Conservation (phyloP, 257 asterid species). For the Euphrasia confusa region DNA sequence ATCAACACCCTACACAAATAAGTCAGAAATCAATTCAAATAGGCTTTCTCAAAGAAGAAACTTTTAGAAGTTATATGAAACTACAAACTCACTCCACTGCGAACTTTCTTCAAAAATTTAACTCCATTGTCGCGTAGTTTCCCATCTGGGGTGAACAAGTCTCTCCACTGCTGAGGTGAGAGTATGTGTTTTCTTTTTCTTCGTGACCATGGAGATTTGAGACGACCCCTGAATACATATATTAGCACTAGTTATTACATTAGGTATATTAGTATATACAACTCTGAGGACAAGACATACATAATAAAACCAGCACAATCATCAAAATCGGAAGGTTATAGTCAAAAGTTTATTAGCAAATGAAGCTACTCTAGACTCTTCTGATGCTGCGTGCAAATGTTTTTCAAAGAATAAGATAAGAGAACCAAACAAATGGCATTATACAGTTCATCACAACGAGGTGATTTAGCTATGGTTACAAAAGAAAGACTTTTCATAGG, state of each 20-base stretch:
- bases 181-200: slow-evolving; percentile 77
- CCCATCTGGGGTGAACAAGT: slow-evolving; percentile 77
- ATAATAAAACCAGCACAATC: background rate
- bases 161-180: slow-evolving; percentile 72
- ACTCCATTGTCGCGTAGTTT: slow-evolving; percentile 72
- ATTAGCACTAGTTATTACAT: background rate
- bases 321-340: background rate
- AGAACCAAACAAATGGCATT: too few relatives aligned
- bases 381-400: too few relatives aligned
- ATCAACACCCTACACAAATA: slow-evolving; percentile 71
- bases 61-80: slow-evolving; percentile 18
- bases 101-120: slow-evolving; percentile 83
- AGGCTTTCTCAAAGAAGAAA: slow-evolving; percentile 9
- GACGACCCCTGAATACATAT: slow-evolving; percentile 58
- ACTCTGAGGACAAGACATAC: too few relatives aligned
- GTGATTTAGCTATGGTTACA: background rate
- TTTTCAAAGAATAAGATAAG: too few relatives aligned
- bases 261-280: too few relatives aligned
- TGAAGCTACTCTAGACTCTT: too few relatives aligned
- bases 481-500: background rate
- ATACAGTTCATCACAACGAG: too few relatives aligned
- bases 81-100: slow-evolving; percentile 79
- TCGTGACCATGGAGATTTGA: slow-evolving; percentile 92
- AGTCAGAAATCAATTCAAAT: slow-evolving; percentile 13
- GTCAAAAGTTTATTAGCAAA: too few relatives aligned